These are phyloP conservation scores for Pinus albicaulis DNA, from an alignment of 75 land plant genomes.

Conservation along the genomic window DNA sequence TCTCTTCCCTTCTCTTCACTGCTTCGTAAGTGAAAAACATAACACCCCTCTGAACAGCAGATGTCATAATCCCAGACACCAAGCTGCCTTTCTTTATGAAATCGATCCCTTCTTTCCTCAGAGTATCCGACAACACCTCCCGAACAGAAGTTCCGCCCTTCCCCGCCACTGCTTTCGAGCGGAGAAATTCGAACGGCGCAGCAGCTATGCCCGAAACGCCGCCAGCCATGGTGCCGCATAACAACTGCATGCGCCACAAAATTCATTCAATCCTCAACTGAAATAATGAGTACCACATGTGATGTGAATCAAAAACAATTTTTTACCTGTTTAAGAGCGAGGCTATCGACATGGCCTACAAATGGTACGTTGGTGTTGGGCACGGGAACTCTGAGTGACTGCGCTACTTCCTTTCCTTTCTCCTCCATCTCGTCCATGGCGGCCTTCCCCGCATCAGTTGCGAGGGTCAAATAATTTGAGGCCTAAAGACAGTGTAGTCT, in stretches of 20 bases:
- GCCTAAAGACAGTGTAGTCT: too few relatives aligned
- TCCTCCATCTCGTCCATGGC: neutral
- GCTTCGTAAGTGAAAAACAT: constrained; percentile 41
- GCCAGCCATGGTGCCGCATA: constrained; percentile 41
- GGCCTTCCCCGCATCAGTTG: too few relatives aligned
- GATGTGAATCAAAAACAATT: neutral
- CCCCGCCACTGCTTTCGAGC: constrained; percentile 36
- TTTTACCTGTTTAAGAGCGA: constrained; percentile 33
- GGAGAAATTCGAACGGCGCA: constrained; percentile 28
- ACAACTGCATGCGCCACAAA: constrained; percentile 17
- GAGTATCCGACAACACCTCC: constrained; percentile 20
- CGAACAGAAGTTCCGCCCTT: constrained; percentile 23
- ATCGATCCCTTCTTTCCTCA: constrained; percentile 18
- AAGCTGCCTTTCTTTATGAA: constrained; percentile 13
- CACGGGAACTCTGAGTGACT: constrained; percentile 28
- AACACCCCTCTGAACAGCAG: constrained; percentile 28
- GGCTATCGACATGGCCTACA: constrained; percentile 27
- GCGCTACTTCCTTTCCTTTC: constrained; percentile 17
- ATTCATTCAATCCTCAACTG: neutral
- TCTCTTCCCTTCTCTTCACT: constrained; percentile 33
- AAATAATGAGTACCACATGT: neutral
- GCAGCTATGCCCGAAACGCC: constrained; percentile 26
- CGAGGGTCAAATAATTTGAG: too few relatives aligned
- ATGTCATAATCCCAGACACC: constrained; percentile 7
- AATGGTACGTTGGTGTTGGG: constrained; percentile 23